A percentile compares a stretch with the other conserved stretches of the same genome.
Conservation (phyloP, 495 filamentous ascomycete genomes). For the Aspergillus steynii region DNA sequence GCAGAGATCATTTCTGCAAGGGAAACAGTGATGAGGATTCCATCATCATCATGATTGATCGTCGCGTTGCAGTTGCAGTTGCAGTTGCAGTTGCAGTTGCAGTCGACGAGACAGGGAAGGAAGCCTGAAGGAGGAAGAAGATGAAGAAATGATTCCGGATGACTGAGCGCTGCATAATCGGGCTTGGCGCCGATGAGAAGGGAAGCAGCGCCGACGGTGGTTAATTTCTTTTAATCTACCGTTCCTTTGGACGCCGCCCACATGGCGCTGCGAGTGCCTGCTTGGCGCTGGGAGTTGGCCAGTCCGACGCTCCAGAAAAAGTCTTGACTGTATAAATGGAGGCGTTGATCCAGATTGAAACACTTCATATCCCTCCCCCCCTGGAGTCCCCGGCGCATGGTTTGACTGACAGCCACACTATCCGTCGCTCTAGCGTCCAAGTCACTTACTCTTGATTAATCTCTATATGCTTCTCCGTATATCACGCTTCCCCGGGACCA, state of each 20-base stretch:
- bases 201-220: too few relatives aligned
- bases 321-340: not conserved
- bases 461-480: too few relatives aligned
- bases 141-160: not conserved
- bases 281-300: too few relatives aligned
- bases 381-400: too few relatives aligned
- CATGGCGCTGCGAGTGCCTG: not conserved
- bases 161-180: not conserved
- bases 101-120: not conserved
- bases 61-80: not conserved
- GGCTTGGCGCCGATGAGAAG: not conserved
- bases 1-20: not conserved
- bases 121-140: not conserved
- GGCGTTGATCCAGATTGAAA: not conserved
- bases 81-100: not conserved
- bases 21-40: not conserved
- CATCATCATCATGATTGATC: not conserved
- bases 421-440: too few relatives aligned
- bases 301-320: too few relatives aligned
- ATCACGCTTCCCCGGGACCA: too few relatives aligned
- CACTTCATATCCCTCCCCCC: not conserved
- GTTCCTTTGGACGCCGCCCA: not conserved
- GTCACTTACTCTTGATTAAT: too few relatives aligned
- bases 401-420: not conserved
- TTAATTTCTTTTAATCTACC: not conserved